phyloP scores from a whole-genome alignment of 805 yeast genomes.

The Starmera pachycereana region DNA sequence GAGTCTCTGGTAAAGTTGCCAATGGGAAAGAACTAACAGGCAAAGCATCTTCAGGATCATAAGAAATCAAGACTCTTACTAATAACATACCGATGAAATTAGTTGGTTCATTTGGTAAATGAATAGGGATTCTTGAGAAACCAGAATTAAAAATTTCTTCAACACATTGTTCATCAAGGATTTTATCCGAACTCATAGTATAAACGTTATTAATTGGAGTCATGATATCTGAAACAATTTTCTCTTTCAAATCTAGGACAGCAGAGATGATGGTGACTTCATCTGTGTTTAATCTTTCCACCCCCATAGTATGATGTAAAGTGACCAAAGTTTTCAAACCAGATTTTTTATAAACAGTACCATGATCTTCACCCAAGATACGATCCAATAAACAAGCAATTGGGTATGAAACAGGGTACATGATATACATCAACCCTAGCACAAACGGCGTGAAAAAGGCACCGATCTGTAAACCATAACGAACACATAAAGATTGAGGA shows the following conservation, averaged over 20 bases:
- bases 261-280: slow-evolving; percentile 95
- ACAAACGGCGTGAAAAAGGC: slow-evolving; percentile 88
- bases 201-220: slow-evolving; percentile 88
- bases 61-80: slow-evolving; percentile 84
- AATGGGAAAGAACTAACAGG: slow-evolving; percentile 91
- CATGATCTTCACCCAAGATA: slow-evolving; percentile 90
- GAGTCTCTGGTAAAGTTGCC: slow-evolving; percentile 93
- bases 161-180: slow-evolving; percentile 75
- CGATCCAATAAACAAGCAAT: slow-evolving; percentile 72
- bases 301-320: slow-evolving; percentile 89
- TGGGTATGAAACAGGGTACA: slow-evolving; percentile 93
- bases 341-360: slow-evolving; percentile 84
- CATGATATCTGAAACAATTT: slow-evolving; percentile 80
- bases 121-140: slow-evolving; percentile 89
- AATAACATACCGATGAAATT: slow-evolving; percentile 93
- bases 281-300: slow-evolving; percentile 84
- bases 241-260: slow-evolving; percentile 88
- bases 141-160: slow-evolving; percentile 91
- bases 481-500: slow-evolving; percentile 88
- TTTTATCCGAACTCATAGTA: slow-evolving; percentile 75
- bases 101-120: slow-evolving; percentile 76
- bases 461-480: slow-evolving; percentile 88
- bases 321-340: slow-evolving; percentile 93
- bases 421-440: slow-evolving; percentile 66
- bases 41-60: slow-evolving; percentile 92